Evolutionary conservation across 2,329 filamentous ascomycete genomes (phyloP).

Genomic region (Colletotrichum sp.): DNA sequence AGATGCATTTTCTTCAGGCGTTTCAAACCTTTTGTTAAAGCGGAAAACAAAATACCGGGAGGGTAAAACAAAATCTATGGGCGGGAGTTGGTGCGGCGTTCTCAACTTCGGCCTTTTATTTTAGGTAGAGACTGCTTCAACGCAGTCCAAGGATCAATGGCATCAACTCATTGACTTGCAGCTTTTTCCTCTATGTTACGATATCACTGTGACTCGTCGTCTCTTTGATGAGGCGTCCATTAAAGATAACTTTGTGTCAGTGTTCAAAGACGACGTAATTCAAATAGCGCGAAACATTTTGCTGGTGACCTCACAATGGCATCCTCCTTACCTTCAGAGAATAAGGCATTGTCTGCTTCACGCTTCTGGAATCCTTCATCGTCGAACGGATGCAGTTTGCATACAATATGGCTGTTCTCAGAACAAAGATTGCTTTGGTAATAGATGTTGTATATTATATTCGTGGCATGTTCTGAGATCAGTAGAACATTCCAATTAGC

Average conservation of each 20-base stretch:
- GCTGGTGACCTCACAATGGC: not conserved
- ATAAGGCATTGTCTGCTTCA: not conserved
- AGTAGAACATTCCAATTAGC: not conserved
- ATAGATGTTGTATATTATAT: not conserved
- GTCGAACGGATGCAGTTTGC: not conserved
- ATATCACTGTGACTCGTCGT: not conserved
- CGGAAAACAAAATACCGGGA: slow-evolving; percentile 16
- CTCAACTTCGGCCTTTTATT: slow-evolving; percentile 22
- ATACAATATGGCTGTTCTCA: not conserved
- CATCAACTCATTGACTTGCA: slow-evolving; percentile 11
- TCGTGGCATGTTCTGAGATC: not conserved
- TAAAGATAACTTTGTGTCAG: not conserved
- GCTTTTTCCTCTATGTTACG: not conserved
- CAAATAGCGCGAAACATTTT: not conserved
- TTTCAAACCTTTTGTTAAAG: slow-evolving; percentile 29
- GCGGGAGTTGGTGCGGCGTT: slow-evolving; percentile 31
- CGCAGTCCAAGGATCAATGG: slow-evolving; percentile 16
- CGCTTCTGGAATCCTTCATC: not conserved
- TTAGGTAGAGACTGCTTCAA: slow-evolving; percentile 20
- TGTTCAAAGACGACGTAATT: not conserved
- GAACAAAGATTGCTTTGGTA: not conserved
- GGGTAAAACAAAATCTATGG: slow-evolving; percentile 15
- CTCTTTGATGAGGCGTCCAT: not conserved
- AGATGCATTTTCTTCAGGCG: slow-evolving; percentile 39
- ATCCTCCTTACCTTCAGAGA: not conserved